A percentile compares a stretch with the other conserved stretches of the same genome.
Conservation (phyloP, 108 stramenopile genomes). For the Discostella pseudostelligera region DNA sequence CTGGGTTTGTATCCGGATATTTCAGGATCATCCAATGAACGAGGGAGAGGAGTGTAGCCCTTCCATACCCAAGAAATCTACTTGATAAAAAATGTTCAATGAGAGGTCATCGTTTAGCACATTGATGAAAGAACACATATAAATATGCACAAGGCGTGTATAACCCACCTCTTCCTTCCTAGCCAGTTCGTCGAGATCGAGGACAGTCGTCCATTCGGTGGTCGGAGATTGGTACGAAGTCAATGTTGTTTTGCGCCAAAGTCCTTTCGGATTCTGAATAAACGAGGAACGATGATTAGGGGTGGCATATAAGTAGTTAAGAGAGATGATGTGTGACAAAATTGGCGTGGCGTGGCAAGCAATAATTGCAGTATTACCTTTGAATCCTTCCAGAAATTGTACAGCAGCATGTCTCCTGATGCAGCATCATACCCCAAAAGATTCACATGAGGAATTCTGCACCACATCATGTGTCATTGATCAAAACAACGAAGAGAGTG, state of each 20-base stretch:
- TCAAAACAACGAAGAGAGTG: too few species aligned
- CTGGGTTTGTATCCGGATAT: conserved; percentile 31
- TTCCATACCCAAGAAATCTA: conserved; percentile 88
- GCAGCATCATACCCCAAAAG: conserved; percentile 57
- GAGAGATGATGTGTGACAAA: too few species aligned
- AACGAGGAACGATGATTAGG: background rate
- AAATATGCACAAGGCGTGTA: too few species aligned
- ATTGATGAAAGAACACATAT: too few species aligned
- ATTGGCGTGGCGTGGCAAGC: too few species aligned
- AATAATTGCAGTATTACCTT: conserved; percentile 20
- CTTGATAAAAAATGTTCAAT: background rate
- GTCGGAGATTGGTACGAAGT: conserved; percentile 53
- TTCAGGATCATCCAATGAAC: conserved; percentile 52
- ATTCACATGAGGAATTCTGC: conserved; percentile 64
- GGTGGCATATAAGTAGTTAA: too few species aligned
- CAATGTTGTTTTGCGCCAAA: conserved; percentile 81
- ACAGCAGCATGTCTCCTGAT: conserved; percentile 58
- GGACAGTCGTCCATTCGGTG: conserved; percentile 73
- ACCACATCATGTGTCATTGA: too few species aligned
- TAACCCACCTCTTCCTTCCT: conserved; percentile 45
- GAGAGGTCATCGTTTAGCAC: too few species aligned
- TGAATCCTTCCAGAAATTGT: conserved; percentile 78
- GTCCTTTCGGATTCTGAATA: conserved; percentile 65
- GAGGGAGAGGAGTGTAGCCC: conserved; percentile 58
- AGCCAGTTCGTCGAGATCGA: conserved; percentile 86